Base-by-base conservation (phyloP, 495 filamentous ascomycete genomes). In the Haplographium delicatum region DNA sequence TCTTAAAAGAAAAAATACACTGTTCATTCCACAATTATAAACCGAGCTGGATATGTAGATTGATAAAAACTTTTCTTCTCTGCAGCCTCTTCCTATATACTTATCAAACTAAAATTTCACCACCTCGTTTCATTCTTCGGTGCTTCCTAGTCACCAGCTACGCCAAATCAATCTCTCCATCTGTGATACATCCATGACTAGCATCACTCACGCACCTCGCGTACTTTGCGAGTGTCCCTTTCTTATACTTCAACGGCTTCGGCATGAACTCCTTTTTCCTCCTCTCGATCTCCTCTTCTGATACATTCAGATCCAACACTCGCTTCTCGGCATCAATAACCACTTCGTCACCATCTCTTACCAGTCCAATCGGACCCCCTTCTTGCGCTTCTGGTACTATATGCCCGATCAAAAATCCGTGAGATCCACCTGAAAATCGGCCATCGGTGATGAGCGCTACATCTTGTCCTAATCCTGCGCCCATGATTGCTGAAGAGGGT, bases 401-500 rank as follows among this genome's bases (percentile, higher is more conserved):
- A 59, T 87, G 83, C 9, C 85, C 85, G 59, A 89, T 89, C 52
- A 89, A 63, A 73, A 89, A 89, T 4, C 85, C 85, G 70, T 89
- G 85, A 54, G 74, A 80, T 44, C 87, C 87, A 38, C 87, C 87
- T 20, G 78, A 81, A 73, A 89, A 89, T 11, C 85, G 74, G 11
- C 85, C 85, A 61, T 89, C 85, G 1, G 85, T 91, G 49, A 91
- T 78, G 24, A 91, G 72, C 5, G 87, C 87, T 3, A 91, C 84
- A 58, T 91, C 88, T 54, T 90, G 72, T 24, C 88, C 87, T 10
- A 91, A 82, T 2, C 88, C 88, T 26, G 85, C 84, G 46, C 87
- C 87, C 87, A 91, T 91, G 68, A 91, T 89, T 19, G 85, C 85
- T 8, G 82, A 83, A 47, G 75, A 81, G 34, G 88, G 87, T 67